Conservation (phyloP, 345 rosid species). For the Eucalyptus dawsonii region DNA sequence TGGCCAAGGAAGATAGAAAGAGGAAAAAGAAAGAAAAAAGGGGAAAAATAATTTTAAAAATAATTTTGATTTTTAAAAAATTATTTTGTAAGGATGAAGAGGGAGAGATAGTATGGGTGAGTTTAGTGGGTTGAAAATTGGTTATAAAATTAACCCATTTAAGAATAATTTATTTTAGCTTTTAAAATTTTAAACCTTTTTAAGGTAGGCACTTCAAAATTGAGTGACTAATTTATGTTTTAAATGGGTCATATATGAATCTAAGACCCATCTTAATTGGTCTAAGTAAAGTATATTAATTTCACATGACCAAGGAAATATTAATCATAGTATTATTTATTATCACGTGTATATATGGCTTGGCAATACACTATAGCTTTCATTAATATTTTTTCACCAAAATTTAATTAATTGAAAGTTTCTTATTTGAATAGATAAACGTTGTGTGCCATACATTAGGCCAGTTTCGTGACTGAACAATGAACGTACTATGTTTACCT, state of each 20-base stretch:
- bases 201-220: neutral
- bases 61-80: too few relatives aligned
- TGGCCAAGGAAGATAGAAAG: neutral
- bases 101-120: neutral
- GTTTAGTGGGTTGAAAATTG: neutral
- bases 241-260: too few relatives aligned
- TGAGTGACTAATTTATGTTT: too few relatives aligned
- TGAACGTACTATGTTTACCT: neutral
- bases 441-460: neutral
- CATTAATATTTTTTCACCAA: neutral
- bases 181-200: too few relatives aligned
- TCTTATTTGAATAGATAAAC: neutral
- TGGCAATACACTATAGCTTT: neutral
- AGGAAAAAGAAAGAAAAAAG: too few relatives aligned
- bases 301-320: neutral
- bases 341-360: neutral
- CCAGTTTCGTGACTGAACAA: neutral
- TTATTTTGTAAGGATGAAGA: neutral
- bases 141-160: neutral
- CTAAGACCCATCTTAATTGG: too few relatives aligned
- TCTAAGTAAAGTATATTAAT: too few relatives aligned
- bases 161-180: too few relatives aligned
- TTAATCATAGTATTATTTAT: neutral
- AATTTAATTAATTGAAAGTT: neutral
- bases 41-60: too few relatives aligned